Percentiles rank a stretch among this genome's conserved stretches.
phyloP scores from a whole-genome alignment of 768 basidiomycete genomes.

The Lactarius sp. region DNA sequence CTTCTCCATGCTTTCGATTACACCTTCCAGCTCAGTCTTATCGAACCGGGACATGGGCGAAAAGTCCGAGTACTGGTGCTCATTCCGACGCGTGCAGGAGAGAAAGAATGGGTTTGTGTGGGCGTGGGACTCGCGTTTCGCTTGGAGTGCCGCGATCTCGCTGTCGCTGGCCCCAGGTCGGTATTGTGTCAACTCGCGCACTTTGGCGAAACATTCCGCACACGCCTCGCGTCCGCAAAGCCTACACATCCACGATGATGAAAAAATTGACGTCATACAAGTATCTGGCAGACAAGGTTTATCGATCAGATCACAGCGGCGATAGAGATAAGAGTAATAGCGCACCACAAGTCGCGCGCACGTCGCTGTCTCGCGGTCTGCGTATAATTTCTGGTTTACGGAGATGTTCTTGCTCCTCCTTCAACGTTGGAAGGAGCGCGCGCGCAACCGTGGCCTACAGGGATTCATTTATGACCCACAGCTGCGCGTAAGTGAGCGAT shows the following conservation, averaged over 20 bases:
- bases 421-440: constrained; percentile 62
- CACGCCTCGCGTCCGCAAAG: constrained; percentile 88
- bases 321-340: constrained; percentile 13
- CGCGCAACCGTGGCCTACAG: constrained; percentile 59
- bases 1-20: constrained; percentile 65
- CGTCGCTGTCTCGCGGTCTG: constrained; percentile 73
- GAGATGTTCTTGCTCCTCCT: constrained; percentile 60
- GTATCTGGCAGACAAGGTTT: constrained; percentile 54
- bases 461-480: constrained; percentile 7
- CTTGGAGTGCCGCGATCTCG: constrained; percentile 47
- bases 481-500: neutral
- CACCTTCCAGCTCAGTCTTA: constrained; percentile 53
- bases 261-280: constrained; percentile 91
- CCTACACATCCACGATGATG: constrained; percentile 87
- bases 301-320: constrained; percentile 13
- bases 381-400: constrained; percentile 54
- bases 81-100: constrained; percentile 62
- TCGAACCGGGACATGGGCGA: constrained; percentile 78
- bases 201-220: constrained; percentile 70
- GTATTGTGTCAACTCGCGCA: constrained; percentile 57
- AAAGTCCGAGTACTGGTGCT: constrained; percentile 64
- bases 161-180: constrained; percentile 43
- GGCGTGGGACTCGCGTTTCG: constrained; percentile 53
- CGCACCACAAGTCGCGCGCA: constrained; percentile 81
- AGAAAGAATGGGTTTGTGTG: constrained; percentile 72